These are phyloP conservation scores for Phytopythium boreale DNA, from an alignment of 352 stramenopile species.

Conservation along the genomic window DNA sequence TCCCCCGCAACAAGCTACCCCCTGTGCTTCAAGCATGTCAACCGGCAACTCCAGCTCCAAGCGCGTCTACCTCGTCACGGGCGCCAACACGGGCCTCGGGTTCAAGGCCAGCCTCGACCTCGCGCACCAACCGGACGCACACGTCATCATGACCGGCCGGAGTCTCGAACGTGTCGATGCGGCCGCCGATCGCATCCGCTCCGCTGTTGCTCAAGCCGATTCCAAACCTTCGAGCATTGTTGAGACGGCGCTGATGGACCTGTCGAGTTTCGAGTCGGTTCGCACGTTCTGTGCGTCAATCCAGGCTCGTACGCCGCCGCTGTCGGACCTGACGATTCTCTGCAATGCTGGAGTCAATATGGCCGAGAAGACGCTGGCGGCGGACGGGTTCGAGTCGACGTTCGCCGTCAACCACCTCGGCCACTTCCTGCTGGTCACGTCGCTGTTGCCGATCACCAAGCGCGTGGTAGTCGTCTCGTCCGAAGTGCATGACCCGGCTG, in stretches of 20 bases:
- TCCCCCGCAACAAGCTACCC: too few relatives aligned
- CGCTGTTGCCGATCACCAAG: constrained; percentile 18
- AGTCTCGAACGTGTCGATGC: constrained; percentile 20
- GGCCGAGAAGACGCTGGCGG: constrained; percentile 13
- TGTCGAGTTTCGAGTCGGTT: constrained; percentile 27
- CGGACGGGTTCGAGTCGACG: constrained; percentile 36
- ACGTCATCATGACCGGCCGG: constrained; percentile 29
- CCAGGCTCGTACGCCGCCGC: constrained; percentile 11
- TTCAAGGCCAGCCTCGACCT: constrained; percentile 25
- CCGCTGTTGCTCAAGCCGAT: background rate
- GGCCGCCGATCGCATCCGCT: constrained; percentile 11
- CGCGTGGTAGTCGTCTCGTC: constrained; percentile 21
- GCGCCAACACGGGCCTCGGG: constrained; percentile 27
- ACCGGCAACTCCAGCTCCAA: constrained; percentile 14
- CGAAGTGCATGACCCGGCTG: constrained; percentile 25
- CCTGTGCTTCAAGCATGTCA: background rate
- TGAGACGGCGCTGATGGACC: constrained; percentile 26
- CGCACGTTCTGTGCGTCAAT: constrained; percentile 13
- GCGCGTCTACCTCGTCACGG: constrained; percentile 32
- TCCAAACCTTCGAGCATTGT: constrained; percentile 6
- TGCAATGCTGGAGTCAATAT: constrained; percentile 40
- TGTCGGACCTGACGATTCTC: constrained; percentile 25
- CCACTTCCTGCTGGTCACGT: constrained; percentile 31
- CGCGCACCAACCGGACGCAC: constrained; percentile 19
- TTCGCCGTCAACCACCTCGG: constrained; percentile 39